Evolutionary conservation across 2,329 filamentous ascomycete species (phyloP).

Genomic region (Neoscytalidium dimidiatum): DNA sequence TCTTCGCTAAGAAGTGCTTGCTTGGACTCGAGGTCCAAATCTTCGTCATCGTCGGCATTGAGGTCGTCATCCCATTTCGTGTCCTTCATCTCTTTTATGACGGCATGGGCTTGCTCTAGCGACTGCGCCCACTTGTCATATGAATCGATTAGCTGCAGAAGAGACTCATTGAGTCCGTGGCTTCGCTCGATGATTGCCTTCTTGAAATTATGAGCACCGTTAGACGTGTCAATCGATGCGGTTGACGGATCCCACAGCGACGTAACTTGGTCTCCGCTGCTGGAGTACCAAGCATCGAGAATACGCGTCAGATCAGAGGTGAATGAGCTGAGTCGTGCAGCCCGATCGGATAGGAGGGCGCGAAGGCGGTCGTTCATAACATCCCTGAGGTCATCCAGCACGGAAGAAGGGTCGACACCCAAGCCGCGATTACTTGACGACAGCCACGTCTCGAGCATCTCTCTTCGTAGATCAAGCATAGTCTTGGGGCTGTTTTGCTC

Average conservation of each 20-base stretch:
- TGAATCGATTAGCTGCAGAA: conserved; percentile 61
- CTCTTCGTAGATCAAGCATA: conserved; percentile 69
- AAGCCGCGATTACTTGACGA: conserved; percentile 64
- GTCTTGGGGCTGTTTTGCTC: conserved; percentile 66
- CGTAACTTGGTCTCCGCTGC: conserved; percentile 44
- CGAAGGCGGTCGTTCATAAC: conserved; percentile 70
- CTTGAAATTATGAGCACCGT: conserved; percentile 69
- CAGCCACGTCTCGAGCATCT: conserved; percentile 75
- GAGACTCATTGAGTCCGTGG: conserved; percentile 69
- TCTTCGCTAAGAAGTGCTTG: conserved; percentile 71
- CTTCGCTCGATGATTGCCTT: conserved; percentile 67
- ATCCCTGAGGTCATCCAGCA: conserved; percentile 69
- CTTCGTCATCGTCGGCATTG: conserved; percentile 69
- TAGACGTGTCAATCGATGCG: conserved; percentile 65
- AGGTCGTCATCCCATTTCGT: conserved; percentile 76
- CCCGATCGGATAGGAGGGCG: conserved; percentile 63
- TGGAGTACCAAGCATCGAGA: conserved; percentile 59
- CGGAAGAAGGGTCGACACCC: conserved; percentile 67
- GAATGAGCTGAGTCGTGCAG: conserved; percentile 65
- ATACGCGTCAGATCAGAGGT: conserved; percentile 64
- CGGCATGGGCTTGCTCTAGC: conserved; percentile 65
- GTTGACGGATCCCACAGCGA: conserved; percentile 69
- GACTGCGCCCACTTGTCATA: conserved; percentile 75
- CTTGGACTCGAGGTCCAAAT: conserved; percentile 66
- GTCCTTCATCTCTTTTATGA: conserved; percentile 65